Percentiles rank a stretch among this genome's conserved stretches.
Conservation (phyloP, 129 eudicot genomes). For the Ambrosia artemisiifolia region DNA sequence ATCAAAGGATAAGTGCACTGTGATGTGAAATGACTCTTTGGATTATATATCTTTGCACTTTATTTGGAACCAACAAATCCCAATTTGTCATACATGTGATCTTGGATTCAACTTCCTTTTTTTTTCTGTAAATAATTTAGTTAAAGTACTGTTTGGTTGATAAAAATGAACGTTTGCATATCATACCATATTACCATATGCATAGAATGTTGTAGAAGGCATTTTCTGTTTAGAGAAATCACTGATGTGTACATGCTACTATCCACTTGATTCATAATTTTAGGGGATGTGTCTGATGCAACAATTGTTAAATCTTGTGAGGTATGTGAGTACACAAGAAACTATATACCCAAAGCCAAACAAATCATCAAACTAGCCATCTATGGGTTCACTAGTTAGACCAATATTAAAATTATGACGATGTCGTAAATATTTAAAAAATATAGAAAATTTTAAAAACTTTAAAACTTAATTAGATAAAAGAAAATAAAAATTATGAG, state of each 20-base stretch:
- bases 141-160: conserved; percentile 4
- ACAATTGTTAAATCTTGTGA: background rate
- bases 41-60: conserved; percentile 25
- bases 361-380: too few species aligned
- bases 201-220: conserved; percentile 27
- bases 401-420: too few species aligned
- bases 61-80: conserved; percentile 19
- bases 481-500: too few species aligned
- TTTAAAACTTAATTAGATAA: too few species aligned
- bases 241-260: conserved; percentile 14
- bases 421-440: too few species aligned
- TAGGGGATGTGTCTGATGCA: background rate
- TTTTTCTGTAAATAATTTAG: conserved; percentile 31
- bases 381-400: too few species aligned
- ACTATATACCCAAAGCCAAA: too few species aligned
- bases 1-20: conserved; percentile 53
- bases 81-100: conserved; percentile 14
- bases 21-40: conserved; percentile 49
- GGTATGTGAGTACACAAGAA: too few species aligned
- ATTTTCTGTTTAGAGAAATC: conserved; percentile 15
- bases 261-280: background rate
- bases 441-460: too few species aligned
- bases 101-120: conserved; percentile 18
- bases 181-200: background rate
- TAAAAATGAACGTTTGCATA: conserved; percentile 15